Evolutionary conservation across 192 early-diverging fungal species (phyloP), one percentile per base, ranked within the genome.

Genomic region (Coemansia sp.): DNA sequence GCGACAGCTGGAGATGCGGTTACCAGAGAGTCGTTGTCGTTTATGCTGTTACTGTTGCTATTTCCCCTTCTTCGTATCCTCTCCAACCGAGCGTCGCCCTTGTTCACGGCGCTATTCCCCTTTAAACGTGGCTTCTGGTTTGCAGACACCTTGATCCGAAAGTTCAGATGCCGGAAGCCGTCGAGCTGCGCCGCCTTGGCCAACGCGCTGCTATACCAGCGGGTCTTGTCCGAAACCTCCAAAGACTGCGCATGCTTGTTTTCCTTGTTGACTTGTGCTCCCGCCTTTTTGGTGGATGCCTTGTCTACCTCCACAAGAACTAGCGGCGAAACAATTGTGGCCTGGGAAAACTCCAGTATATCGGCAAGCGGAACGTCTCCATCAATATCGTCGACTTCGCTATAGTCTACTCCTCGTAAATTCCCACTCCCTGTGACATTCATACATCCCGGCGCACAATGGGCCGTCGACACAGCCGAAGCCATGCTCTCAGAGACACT

Each of bases 341-440:
- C 47, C 28, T 59, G 59, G 11, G 41, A 28, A 28, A 55, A 23
- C 28, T 30, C 41, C 30, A 52, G 60, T 27, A 76, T 59, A 15
- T 76, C 54, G 10, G 67, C 61, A 22, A 75, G 62, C n/a, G 67
- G 53, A 48, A 66, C 47, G 36, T 75, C 38, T 19, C 67, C 65
- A 9, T 40, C 55, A 20, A 40, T 57, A 40, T 41, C 38, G 55
- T 25, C 55, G 19, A 7, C 22, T 14, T 41, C 20, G 23, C 55
- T 27, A 31, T 20, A 23, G 23, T 15, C 29, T 20, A 27, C 55
- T 36, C 17, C 22, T 20, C 10, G 14, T 17, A 13, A 13, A 13
- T 27, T 40, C 20, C 20, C 22, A 47, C 6, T 47, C 14, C 19
- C 44, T 11, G 44, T 6, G 23, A 11, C 6, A 13, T 13, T 22